Base-by-base conservation (phyloP, 2,329 filamentous ascomycete species). In the Venturia oleaginea region DNA sequence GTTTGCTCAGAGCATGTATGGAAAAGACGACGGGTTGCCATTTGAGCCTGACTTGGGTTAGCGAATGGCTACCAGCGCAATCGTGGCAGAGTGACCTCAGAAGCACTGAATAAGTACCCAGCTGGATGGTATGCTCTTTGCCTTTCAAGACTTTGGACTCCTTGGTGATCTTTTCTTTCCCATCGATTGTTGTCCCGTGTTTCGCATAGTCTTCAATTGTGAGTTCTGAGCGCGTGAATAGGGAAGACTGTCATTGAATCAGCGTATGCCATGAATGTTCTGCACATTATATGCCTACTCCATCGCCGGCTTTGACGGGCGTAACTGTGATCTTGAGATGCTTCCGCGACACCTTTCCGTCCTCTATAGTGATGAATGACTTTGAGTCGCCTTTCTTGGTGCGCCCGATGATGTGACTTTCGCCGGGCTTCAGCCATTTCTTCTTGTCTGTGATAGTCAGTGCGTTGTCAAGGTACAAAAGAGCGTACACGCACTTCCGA, bases 21-120 rank as follows among this genome's bases (percentile, higher is more conserved):
- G 86, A 91, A 65, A 97, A 80, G n/a, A 92, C 86, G 8, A 91
- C 81, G 0, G 91, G 89, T 34, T 86, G 78, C 92, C 93, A 97
- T 66, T 80, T 85, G 64, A 96, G 83, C 27, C 89, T 92, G 57
- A n/a, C 13, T 2, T 37, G 7, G 24, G 48, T 66, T 60, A 64
- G 46, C 54, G 22, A 27, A 17, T 43, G 42, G 19, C 59, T 32
- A 38, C 55, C 27, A 43, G 17, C 38, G 19, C 46, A 11, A 48
- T 46, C 48, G 24, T 54, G 65, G 3, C 27, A 46, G 6, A 61
- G 68, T 42, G 76, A 87, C 85, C 76, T 79, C 69, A 91, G 87
- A 17, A 83, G 74, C 69, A 86, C 78, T 51, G 84, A 81, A 70
- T 87, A 91, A 68, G 83, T 85, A 0, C 91, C 92, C 72, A 97